A percentile compares a stretch with the other conserved stretches of the same genome.
Conservation (phyloP, 805 yeast genomes). For the Kuraishia ogatae region DNA sequence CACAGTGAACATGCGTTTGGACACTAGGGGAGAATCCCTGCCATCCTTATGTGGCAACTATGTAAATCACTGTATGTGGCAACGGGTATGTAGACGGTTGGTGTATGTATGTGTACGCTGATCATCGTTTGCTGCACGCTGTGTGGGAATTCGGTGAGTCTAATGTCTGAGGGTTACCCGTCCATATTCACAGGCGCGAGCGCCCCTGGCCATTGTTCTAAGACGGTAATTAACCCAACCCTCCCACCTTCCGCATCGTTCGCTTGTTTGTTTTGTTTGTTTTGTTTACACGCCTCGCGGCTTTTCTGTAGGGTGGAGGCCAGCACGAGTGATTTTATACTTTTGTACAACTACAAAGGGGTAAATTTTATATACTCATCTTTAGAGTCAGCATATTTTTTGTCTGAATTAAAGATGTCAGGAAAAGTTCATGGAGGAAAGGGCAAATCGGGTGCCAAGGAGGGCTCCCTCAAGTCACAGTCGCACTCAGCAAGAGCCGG, state of each 20-base stretch:
- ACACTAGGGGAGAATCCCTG: too few relatives aligned
- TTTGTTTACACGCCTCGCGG: not conserved
- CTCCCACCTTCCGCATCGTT: not conserved
- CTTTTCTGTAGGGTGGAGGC: not conserved
- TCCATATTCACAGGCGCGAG: too few relatives aligned
- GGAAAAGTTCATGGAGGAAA: constrained; percentile 89
- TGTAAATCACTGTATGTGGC: too few relatives aligned
- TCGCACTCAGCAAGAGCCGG: constrained; percentile 95
- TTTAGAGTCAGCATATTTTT: not conserved
- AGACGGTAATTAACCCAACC: not conserved
- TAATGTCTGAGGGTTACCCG: too few relatives aligned
- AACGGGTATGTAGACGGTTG: too few relatives aligned
- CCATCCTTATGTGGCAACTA: too few relatives aligned
- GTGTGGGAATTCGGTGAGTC: too few relatives aligned
- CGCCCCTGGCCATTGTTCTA: not conserved
- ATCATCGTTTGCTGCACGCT: too few relatives aligned
- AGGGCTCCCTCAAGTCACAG: constrained; percentile 44
- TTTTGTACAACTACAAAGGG: not conserved
- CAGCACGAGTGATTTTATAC: not conserved
- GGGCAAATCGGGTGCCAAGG: constrained; percentile 86
- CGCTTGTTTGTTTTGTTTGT: not conserved
- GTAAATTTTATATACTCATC: not conserved
- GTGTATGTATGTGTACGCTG: too few relatives aligned
- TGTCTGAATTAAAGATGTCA: constrained; percentile 45
- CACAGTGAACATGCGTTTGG: too few relatives aligned